phyloP scores from a whole-genome alignment of 2,329 filamentous ascomycete species.

The Karstenula rhodostoma region DNA sequence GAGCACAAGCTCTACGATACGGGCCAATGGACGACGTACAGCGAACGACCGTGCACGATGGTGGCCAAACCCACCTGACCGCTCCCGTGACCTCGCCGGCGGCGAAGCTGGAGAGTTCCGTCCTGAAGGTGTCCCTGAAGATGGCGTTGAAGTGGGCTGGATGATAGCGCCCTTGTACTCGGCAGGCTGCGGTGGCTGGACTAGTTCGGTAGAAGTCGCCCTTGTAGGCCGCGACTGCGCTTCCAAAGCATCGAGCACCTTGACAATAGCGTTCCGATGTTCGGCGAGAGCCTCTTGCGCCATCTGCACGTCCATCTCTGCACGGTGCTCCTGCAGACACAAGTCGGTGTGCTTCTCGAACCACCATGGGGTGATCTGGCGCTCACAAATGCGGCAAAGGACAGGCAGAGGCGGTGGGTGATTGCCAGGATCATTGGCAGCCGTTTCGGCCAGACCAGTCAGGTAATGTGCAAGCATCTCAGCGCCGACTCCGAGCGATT shows the following conservation, averaged over 20 bases:
- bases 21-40: conserved; percentile 83
- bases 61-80: conserved; percentile 77
- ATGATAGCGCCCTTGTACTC: conserved; percentile 92
- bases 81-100: conserved; percentile 71
- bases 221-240: conserved; percentile 72
- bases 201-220: conserved; percentile 59
- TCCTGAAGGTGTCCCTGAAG: conserved; percentile 74
- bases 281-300: conserved; percentile 91
- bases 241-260: conserved; percentile 90
- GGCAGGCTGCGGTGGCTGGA: conserved; percentile 62
- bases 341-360: conserved; percentile 99
- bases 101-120: conserved; percentile 74
- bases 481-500: conserved; percentile 91
- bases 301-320: conserved; percentile 98
- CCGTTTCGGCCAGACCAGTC: conserved; percentile 84
- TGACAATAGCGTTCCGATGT: conserved; percentile 93
- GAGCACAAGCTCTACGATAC: conserved; percentile 92
- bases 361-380: conserved; percentile 98
- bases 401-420: conserved; percentile 84
- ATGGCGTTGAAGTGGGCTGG: conserved; percentile 72
- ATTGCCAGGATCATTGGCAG: conserved; percentile 75
- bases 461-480: conserved; percentile 95
- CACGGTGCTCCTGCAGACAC: conserved; percentile 92
- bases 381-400: conserved; percentile 95
- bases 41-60: conserved; percentile 87